A percentile compares a stretch with the other conserved stretches of the same genome.
phyloP scores from a whole-genome alignment of 352 stramenopile genomes.

The Globisporangium recalcitrans region DNA sequence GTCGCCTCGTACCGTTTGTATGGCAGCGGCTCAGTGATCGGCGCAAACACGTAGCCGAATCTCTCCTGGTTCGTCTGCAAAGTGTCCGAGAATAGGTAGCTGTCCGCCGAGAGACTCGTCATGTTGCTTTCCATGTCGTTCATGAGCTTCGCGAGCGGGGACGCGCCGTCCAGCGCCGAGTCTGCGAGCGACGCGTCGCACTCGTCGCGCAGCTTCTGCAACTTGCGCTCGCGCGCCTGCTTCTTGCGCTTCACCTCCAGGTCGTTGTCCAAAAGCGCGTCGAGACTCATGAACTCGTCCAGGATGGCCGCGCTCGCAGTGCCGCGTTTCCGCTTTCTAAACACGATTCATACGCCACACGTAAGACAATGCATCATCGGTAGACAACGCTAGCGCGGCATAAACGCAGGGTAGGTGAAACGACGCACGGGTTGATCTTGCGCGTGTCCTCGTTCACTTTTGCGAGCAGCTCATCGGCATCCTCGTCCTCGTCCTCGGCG shows the following conservation, averaged over 20 bases:
- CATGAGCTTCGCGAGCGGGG: conserved; percentile 56
- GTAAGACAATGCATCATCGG: neutral
- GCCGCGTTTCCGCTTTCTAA: conserved; percentile 27
- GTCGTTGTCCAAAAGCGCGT: conserved; percentile 68
- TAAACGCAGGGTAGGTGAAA: neutral
- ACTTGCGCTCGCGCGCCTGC: conserved; percentile 41
- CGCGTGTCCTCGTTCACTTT: conserved; percentile 41
- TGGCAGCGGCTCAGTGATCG: conserved; percentile 59
- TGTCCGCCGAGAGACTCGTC: conserved; percentile 60
- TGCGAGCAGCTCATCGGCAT: conserved; percentile 35
- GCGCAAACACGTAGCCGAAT: conserved; percentile 80
- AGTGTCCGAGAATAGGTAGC: conserved; percentile 46
- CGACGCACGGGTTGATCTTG: conserved; percentile 23
- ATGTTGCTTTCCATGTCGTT: conserved; percentile 67
- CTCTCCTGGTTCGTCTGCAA: conserved; percentile 46
- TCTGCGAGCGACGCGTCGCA: conserved; percentile 22
- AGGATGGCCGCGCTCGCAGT: conserved; percentile 30
- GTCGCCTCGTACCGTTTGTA: conserved; percentile 59
- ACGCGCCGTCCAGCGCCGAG: conserved; percentile 16
- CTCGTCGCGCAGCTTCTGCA: conserved; percentile 57
- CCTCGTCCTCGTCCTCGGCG: conserved; percentile 23
- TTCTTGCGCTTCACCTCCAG: conserved; percentile 54
- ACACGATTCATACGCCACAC: neutral
- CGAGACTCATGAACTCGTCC: conserved; percentile 66
- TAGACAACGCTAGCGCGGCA: neutral